These are phyloP conservation scores for Paramecium tetraurelia DNA, from an alignment of 73 alveolate genomes.

Conservation along the genomic window DNA sequence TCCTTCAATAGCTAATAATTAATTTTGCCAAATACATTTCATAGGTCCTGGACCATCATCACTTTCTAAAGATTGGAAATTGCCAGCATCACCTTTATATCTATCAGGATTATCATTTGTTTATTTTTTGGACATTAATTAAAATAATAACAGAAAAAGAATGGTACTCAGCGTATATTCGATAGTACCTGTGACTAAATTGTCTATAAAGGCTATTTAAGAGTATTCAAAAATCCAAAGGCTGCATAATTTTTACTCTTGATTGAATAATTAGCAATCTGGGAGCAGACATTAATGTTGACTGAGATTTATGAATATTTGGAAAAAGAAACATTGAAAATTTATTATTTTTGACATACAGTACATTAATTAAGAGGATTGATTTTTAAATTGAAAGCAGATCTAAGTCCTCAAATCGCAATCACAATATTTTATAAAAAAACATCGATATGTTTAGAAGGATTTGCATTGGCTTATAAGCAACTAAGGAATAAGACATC, in stretches of 20 bases:
- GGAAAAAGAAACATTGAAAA: not conserved
- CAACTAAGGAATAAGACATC: not conserved
- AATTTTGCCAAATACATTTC: not conserved
- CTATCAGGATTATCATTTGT: constrained; percentile 42
- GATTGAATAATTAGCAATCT: not conserved
- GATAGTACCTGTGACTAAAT: not conserved
- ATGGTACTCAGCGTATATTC: not conserved
- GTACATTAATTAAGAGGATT: not conserved
- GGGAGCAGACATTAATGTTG: not conserved
- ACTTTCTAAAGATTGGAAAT: constrained; percentile 43
- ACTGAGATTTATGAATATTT: not conserved
- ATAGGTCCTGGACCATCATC: constrained; percentile 60
- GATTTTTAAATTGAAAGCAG: not conserved
- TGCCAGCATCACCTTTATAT: constrained; percentile 60
- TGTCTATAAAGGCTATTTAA: not conserved
- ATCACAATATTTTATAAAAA: not conserved
- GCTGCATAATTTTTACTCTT: not conserved
- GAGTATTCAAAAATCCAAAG: not conserved
- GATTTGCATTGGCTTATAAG: constrained; percentile 2
- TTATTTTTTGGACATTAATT: constrained; percentile 7
- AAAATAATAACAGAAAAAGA: not conserved
- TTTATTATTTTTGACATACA: not conserved
- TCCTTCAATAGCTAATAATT: constrained; percentile 72
- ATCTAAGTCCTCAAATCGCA: not conserved
- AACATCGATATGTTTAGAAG: not conserved